phyloP scores from a whole-genome alignment of 805 yeast genomes.

The Torulaspora microellipsoides region DNA sequence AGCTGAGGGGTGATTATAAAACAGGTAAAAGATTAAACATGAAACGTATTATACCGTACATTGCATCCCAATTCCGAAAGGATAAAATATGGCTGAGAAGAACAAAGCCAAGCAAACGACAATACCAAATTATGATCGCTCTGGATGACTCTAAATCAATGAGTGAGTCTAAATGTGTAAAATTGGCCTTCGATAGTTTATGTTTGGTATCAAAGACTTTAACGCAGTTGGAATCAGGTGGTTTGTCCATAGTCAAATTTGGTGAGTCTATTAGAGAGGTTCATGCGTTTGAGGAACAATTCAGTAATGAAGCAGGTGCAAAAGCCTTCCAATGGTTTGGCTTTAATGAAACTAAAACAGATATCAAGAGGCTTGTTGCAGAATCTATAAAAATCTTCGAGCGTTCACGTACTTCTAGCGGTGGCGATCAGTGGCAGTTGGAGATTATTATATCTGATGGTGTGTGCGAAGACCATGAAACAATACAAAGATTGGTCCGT shows the following conservation, averaged over 20 bases:
- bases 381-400: constrained; percentile 72
- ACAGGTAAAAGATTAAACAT: constrained; percentile 95
- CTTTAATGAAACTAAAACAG: constrained; percentile 83
- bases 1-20: constrained; percentile 90
- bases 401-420: constrained; percentile 46
- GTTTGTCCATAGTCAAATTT: constrained; percentile 81
- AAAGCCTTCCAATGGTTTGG: constrained; percentile 81
- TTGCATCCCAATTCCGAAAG: constrained; percentile 94
- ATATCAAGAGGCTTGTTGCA: constrained; percentile 67
- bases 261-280: constrained; percentile 81
- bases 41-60: constrained; percentile 96
- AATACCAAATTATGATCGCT: constrained; percentile 95
- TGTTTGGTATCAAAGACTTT: constrained; percentile 91
- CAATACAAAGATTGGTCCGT: constrained; percentile 77
- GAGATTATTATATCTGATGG: constrained; percentile 95
- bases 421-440: constrained; percentile 83
- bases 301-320: constrained; percentile 79
- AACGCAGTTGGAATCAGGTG: constrained; percentile 92
- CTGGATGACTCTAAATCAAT: constrained; percentile 96
- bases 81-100: constrained; percentile 98
- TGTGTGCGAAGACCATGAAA: constrained; percentile 90
- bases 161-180: constrained; percentile 89
- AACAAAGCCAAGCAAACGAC: constrained; percentile 95
- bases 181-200: constrained; percentile 89
- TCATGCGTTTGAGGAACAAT: constrained; percentile 85